Base-by-base conservation (phyloP, 371 early-diverging fungal species). In the Thermomucor indicae-seudaticae region DNA sequence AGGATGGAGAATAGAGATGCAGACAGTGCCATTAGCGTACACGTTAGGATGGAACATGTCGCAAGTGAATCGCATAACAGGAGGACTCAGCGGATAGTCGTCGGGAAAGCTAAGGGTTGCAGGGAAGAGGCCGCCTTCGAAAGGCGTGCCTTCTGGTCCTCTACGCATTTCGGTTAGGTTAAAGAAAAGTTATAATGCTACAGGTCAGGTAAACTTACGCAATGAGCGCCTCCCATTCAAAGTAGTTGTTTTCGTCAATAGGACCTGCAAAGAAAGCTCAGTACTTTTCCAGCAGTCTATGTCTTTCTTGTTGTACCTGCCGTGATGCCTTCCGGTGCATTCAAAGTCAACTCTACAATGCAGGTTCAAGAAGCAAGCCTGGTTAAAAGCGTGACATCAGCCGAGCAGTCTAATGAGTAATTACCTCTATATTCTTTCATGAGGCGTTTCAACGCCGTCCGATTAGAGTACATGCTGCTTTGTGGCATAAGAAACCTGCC, bases 1-100 rank as follows among this genome's bases (percentile, higher is more conserved):
- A 10, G 96, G 86, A 72, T 99, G 99, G 28, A 99, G 79, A 59
- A 99, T 99, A 6, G 95, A 94, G 47, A 99, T 98, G 75, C 99
- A 99, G 5, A 99, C 98, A 6, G 87, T 89, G 39, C 99, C 99
- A 75, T 99, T 93, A 12, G 84, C 66, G 68, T 99, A 99, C 32
- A 98, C 94, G 69, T 97, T 97, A 19, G 97, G 97, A 58, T 97
- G 97, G 68, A 89, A 95, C 77, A 96, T 90, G 10, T 88, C 89
- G 55, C 91, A 91, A 2, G 93, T 92, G 62, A 92, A 92, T 55
- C 79, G 84, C 88, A 98, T 97, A 1, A 71, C 58, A 6, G 97
- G 97, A 29, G 97, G 97, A 28, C 89, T 90, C 46, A 89, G 83
- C n/a, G 98, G 98, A 64, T 98, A 98, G 56, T 97, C 94, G 53